phyloP scores from a whole-genome alignment of 441 rosid genomes.

The Gossypium trilobum region DNA sequence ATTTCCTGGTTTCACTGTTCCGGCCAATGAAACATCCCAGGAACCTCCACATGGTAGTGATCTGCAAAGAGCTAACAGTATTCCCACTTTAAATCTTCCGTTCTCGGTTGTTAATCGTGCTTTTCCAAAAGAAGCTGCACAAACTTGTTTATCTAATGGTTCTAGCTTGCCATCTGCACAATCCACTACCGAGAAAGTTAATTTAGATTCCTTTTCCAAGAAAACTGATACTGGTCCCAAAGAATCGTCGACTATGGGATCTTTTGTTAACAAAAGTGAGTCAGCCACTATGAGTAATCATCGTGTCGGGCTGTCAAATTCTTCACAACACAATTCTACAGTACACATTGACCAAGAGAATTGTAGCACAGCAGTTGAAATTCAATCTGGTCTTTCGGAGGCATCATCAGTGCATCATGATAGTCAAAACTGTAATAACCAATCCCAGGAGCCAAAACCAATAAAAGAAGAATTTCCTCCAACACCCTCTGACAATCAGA shows the following conservation, averaged over 20 bases:
- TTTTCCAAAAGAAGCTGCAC: conserved; percentile 22
- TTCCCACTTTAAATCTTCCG: conserved; percentile 22
- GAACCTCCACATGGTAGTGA: conserved; percentile 12
- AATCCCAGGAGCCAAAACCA: conserved; percentile 37
- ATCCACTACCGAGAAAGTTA: conserved; percentile 20
- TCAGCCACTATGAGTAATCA: conserved; percentile 24
- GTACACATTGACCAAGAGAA: conserved; percentile 26
- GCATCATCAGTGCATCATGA: conserved; percentile 35
- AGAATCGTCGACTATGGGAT: conserved; percentile 29
- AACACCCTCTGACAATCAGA: conserved; percentile 86
- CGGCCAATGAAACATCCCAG: conserved; percentile 44
- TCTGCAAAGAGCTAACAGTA: conserved; percentile 49
- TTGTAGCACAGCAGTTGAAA: conserved; percentile 20
- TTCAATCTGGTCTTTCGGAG: conserved; percentile 30
- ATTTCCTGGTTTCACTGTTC: conserved; percentile 65
- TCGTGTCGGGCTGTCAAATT: conserved; percentile 23
- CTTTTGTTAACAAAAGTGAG: conserved; percentile 24
- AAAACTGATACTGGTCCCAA: conserved; percentile 33
- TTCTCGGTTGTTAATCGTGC: too few relatives aligned
- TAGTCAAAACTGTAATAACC: conserved; percentile 25
- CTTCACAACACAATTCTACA: conserved; percentile 24
- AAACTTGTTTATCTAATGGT: conserved; percentile 34
- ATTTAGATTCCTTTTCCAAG: conserved; percentile 31
- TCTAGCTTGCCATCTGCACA: conserved; percentile 32
- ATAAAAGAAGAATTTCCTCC: conserved; percentile 85